Conservation (phyloP, 768 basidiomycete species). For the Zangia roseola region DNA sequence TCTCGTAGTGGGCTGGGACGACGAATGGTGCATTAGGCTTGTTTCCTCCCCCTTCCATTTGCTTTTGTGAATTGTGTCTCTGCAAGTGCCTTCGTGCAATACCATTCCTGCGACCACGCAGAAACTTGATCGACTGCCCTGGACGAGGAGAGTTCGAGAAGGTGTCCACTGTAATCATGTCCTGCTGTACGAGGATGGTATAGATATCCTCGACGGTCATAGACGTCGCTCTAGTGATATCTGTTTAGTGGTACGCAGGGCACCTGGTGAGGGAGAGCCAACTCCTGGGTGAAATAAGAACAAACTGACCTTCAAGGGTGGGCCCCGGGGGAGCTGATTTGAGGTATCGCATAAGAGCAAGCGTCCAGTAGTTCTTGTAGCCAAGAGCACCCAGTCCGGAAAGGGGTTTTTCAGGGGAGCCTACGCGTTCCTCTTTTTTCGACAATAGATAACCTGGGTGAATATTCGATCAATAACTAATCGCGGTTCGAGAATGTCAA, state of each 20-base stretch:
- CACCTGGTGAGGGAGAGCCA: conserved; percentile 18
- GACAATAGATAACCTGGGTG: conserved; percentile 86
- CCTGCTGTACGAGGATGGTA: conserved; percentile 65
- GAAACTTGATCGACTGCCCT: conserved; percentile 75
- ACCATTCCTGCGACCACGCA: conserved; percentile 65
- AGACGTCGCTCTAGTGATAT: conserved; percentile 80
- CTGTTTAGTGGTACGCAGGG: conserved; percentile 40
- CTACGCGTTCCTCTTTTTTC: conserved; percentile 87
- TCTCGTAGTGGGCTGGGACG: conserved; percentile 67
- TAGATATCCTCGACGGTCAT: conserved; percentile 92
- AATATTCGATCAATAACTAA: background rate
- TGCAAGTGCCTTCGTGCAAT: conserved; percentile 64
- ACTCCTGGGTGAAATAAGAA: conserved; percentile 9
- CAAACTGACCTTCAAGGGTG: conserved; percentile 67
- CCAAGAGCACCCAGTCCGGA: conserved; percentile 89
- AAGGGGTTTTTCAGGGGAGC: conserved; percentile 95
- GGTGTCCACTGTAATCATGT: conserved; percentile 64
- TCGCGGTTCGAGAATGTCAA: conserved; percentile 5
- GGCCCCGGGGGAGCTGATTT: conserved; percentile 57
- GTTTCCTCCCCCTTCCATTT: conserved; percentile 33
- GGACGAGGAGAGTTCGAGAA: conserved; percentile 55
- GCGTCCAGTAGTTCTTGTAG: conserved; percentile 95
- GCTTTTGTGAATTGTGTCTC: conserved; percentile 49
- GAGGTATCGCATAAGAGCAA: conserved; percentile 81
- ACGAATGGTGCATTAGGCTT: conserved; percentile 53